phyloP scores from a whole-genome alignment of 129 eudicot genomes.

The carrot (Daucus carota) region DH1_v3.0 NC_030381.2:44633001-44633500 shows the following conservation, averaged over 20 bases:
- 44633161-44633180: not conserved
- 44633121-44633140: not conserved
- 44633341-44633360: not conserved
- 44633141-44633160: not conserved
- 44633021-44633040: too few species aligned
- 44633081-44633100: not conserved
- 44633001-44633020: too few species aligned
- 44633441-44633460: slow-evolving; percentile 18
- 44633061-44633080: too few species aligned
- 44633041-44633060: too few species aligned
- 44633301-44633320: not conserved
- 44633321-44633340: not conserved
- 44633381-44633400: not conserved
- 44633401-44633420: not conserved
- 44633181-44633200: not conserved
- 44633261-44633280: not conserved
- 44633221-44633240: not conserved
- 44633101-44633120: not conserved
- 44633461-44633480: slow-evolving; percentile 65
- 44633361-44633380: not conserved
- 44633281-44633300: not conserved
- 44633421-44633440: not conserved
- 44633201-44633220: not conserved
- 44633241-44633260: not conserved
- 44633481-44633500: slow-evolving; percentile 50